Conservation (phyloP, 2,329 filamentous ascomycete species). For the Aspergillus phoenicis region DNA sequence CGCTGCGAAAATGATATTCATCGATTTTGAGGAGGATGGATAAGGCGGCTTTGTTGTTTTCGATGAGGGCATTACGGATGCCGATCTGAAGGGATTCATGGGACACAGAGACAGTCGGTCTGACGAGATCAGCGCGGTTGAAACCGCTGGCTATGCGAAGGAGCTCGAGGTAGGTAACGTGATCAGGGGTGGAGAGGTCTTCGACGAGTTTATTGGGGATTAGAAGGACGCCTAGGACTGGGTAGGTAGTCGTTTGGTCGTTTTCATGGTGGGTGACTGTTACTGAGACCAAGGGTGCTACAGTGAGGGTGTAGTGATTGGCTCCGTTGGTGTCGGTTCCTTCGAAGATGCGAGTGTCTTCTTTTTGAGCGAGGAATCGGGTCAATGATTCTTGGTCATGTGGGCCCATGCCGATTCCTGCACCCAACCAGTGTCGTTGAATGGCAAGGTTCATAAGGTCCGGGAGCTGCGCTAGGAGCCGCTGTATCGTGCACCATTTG, state of each 20-base stretch:
- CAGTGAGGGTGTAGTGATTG: slow-evolving; percentile 24
- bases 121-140: slow-evolving; percentile 16
- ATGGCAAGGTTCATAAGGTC: slow-evolving; percentile 38
- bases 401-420: slow-evolving; percentile 26
- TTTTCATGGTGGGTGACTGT: slow-evolving; percentile 22
- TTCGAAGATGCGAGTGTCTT: slow-evolving; percentile 20
- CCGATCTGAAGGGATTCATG: slow-evolving; percentile 41
- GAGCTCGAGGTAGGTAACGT: slow-evolving; percentile 39
- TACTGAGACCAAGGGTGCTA: slow-evolving; percentile 25
- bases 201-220: slow-evolving; percentile 21
- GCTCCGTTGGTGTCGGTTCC: slow-evolving; percentile 16
- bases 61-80: slow-evolving; percentile 42
- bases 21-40: slow-evolving; percentile 43
- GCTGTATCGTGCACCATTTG: slow-evolving; percentile 43
- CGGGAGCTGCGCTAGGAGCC: slow-evolving; percentile 38
- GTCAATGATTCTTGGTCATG: slow-evolving; percentile 21
- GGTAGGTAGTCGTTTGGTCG: slow-evolving; percentile 11
- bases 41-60: slow-evolving; percentile 36
- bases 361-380: slow-evolving; percentile 25
- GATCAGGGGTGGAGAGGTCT: slow-evolving; percentile 34
- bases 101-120: slow-evolving; percentile 30
- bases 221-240: slow-evolving; percentile 24
- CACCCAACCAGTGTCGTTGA: slow-evolving; percentile 36
- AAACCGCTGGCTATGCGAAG: slow-evolving; percentile 37
- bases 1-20: slow-evolving; percentile 30